Evolutionary conservation across 2,329 filamentous ascomycete species (phyloP).

Genomic region (Metarhizium brunneum): DNA sequence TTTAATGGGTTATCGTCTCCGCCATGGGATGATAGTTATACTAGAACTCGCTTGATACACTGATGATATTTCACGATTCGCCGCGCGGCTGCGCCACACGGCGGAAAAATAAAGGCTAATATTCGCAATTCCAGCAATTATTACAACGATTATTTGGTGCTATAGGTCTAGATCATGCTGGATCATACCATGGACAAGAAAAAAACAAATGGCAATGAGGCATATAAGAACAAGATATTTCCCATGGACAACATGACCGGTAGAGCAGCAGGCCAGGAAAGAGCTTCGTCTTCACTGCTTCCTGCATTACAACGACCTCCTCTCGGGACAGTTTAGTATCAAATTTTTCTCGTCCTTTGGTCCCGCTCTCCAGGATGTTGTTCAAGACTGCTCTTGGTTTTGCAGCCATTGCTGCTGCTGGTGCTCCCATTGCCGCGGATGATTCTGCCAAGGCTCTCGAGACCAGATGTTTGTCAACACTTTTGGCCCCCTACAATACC

Average conservation of each 20-base stretch:
- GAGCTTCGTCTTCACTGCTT: neutral
- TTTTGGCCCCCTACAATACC: neutral
- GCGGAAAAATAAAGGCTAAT: no score
- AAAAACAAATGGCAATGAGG: neutral
- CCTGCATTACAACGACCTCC: no score
- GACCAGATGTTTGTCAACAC: slow-evolving; percentile 21
- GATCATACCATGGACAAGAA: neutral
- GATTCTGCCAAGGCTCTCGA: slow-evolving; percentile 20
- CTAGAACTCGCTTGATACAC: no score
- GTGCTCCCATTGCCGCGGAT: slow-evolving; percentile 13
- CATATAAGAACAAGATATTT: neutral
- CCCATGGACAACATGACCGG: neutral
- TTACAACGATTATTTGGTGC: neutral
- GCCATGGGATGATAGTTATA: neutral
- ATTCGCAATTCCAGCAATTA: no score
- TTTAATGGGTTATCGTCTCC: neutral
- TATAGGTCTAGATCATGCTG: neutral
- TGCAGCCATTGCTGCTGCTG: slow-evolving; percentile 16
- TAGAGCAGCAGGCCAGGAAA: neutral
- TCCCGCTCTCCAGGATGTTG: slow-evolving; percentile 11
- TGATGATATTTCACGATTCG: no score
- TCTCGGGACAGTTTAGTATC: no score
- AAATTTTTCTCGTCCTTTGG: neutral
- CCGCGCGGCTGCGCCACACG: no score
- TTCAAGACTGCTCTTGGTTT: slow-evolving; percentile 16